A percentile compares a stretch with the other conserved stretches of the same genome.
These are phyloP conservation scores for Pseudonectria buxi DNA, from an alignment of 2,329 filamentous ascomycete species.

Conservation along the genomic window DNA sequence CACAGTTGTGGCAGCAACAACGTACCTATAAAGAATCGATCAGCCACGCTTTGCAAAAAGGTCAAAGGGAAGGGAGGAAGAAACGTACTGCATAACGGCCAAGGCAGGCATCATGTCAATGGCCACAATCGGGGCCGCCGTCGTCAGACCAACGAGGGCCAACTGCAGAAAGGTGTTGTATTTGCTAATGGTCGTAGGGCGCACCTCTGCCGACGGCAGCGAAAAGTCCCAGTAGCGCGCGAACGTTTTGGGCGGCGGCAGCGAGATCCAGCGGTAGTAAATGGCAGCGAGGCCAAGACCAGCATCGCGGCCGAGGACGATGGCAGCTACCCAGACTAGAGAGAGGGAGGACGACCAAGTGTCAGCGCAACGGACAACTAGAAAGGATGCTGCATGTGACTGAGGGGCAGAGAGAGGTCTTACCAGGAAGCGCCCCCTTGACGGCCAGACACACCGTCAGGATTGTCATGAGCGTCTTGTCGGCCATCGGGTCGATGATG, in stretches of 20 bases:
- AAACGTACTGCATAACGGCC: slow-evolving; percentile 56
- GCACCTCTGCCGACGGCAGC: slow-evolving; percentile 77
- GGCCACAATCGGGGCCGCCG: slow-evolving; percentile 70
- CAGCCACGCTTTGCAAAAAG: not conserved
- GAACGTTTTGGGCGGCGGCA: slow-evolving; percentile 91
- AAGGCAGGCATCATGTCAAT: slow-evolving; percentile 48
- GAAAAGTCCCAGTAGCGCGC: slow-evolving; percentile 95
- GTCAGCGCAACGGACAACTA: not conserved
- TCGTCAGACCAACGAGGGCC: slow-evolving; percentile 75
- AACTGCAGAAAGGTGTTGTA: slow-evolving; percentile 92
- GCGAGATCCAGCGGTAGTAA: slow-evolving; percentile 91
- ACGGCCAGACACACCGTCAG: slow-evolving; percentile 77
- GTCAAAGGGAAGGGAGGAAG: no score
- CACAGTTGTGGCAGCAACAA: slow-evolving; percentile 82
- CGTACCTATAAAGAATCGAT: slow-evolving; percentile 47
- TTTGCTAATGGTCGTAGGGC: slow-evolving; percentile 77
- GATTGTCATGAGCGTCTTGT: slow-evolving; percentile 93
- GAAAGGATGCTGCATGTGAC: no score
- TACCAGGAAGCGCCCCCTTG: slow-evolving; percentile 75
- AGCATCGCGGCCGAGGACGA: slow-evolving; percentile 85
- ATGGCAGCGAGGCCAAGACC: slow-evolving; percentile 79
- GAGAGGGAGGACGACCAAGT: not conserved
- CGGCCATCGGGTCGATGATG: slow-evolving; percentile 93
- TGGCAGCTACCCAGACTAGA: slow-evolving; percentile 74
- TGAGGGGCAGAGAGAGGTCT: slow-evolving; percentile 23